Conservation (phyloP, 2,329 filamentous ascomycete species). For the Dendryphion nanum region DNA sequence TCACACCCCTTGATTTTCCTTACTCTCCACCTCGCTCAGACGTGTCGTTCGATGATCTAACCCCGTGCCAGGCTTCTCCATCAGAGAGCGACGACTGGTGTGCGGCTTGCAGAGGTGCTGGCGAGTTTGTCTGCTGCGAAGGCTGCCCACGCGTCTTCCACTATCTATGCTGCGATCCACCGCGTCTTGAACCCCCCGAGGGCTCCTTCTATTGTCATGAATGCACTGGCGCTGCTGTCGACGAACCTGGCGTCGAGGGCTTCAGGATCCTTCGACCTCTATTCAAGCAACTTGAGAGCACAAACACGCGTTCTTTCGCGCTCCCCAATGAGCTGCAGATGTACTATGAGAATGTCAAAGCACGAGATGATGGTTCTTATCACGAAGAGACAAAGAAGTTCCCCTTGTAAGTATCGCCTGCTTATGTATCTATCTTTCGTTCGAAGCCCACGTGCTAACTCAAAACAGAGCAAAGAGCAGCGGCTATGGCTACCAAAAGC, state of each 20-base stretch:
- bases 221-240: conserved; percentile 24
- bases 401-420: conserved; percentile 57
- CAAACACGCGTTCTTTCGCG: conserved; percentile 68
- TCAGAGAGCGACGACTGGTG: conserved; percentile 84
- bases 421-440: no score
- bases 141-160: conserved; percentile 89
- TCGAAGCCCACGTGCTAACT: no score
- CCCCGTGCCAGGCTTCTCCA: conserved; percentile 37
- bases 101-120: conserved; percentile 78
- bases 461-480: conserved; percentile 35
- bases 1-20: conserved; percentile 33
- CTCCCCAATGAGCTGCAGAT: conserved; percentile 71
- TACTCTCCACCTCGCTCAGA: conserved; percentile 35
- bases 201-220: conserved; percentile 72
- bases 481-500: conserved; percentile 40
- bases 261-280: conserved; percentile 56
- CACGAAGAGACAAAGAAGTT: conserved; percentile 62
- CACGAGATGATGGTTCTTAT: conserved; percentile 76
- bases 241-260: conserved; percentile 20
- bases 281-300: conserved; percentile 63
- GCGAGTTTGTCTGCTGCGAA: conserved; percentile 89
- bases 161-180: conserved; percentile 82
- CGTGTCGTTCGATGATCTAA: conserved; percentile 41
- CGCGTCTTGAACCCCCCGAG: conserved; percentile 42
- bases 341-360: conserved; percentile 76